Conservation (phyloP, 805 yeast species). For the Ascoidea asiatica region DNA sequence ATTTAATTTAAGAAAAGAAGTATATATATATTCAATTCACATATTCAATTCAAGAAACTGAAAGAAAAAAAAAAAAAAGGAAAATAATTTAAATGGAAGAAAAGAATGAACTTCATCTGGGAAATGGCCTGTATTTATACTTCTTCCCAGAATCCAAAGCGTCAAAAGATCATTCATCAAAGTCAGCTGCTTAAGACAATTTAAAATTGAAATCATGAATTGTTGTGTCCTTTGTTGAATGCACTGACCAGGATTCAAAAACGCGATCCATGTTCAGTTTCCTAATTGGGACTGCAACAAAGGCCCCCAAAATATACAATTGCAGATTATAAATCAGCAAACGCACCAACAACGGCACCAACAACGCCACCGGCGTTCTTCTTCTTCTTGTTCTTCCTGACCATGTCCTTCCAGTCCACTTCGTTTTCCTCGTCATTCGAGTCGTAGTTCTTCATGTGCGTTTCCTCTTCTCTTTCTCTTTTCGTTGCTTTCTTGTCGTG, state of each 20-base stretch:
- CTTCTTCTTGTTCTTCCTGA: constrained; percentile 49
- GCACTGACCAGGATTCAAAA: neutral
- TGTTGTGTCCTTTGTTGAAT: too few species aligned
- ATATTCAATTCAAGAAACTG: too few species aligned
- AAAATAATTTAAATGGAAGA: too few species aligned
- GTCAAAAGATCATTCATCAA: too few species aligned
- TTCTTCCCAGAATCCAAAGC: too few species aligned
- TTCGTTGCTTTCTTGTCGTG: constrained; percentile 55
- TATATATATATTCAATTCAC: too few species aligned
- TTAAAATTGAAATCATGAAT: too few species aligned
- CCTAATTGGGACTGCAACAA: neutral
- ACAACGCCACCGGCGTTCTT: constrained; percentile 22
- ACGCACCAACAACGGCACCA: constrained; percentile 52
- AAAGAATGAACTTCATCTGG: too few species aligned
- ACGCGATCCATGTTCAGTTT: neutral
- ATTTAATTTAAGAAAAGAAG: too few species aligned
- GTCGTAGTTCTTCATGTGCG: constrained; percentile 23
- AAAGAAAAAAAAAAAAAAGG: too few species aligned
- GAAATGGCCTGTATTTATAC: too few species aligned
- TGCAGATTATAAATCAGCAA: neutral
- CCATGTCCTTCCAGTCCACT: constrained; percentile 82
- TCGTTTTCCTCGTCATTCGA: constrained; percentile 22
- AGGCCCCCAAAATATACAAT: neutral
- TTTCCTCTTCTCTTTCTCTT: constrained; percentile 49
- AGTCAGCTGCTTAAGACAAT: too few species aligned